Evolutionary conservation across 129 eudicot genomes (phyloP).

Genomic region (Calendula officinalis): DNA sequence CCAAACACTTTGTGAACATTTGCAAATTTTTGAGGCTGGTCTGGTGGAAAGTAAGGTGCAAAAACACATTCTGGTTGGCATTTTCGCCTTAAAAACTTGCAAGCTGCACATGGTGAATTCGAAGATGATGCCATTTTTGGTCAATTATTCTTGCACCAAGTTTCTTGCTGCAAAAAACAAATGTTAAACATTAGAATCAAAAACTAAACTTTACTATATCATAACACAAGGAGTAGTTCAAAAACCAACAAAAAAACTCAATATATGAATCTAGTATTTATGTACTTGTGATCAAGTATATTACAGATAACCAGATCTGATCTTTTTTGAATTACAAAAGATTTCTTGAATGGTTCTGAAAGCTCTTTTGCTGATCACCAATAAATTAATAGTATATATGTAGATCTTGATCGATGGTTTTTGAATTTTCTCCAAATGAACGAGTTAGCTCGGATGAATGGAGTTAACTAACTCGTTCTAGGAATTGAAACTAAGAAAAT

Average conservation of each 20-base stretch:
- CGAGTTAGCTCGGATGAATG: background rate
- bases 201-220: too few species aligned
- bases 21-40: conserved; percentile 89
- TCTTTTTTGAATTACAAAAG: background rate
- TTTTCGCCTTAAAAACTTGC: conserved; percentile 80
- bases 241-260: background rate
- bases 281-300: conserved; percentile 16
- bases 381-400: conserved; percentile 6
- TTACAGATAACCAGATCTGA: conserved; percentile 18
- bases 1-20: conserved; percentile 88
- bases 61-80: conserved; percentile 94
- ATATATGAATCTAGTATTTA: conserved; percentile 6
- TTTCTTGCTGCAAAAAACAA: conserved; percentile 16
- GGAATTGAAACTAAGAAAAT: background rate
- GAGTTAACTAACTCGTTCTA: conserved; percentile 13
- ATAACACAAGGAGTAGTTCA: background rate
- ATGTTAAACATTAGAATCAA: too few species aligned
- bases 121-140: conserved; percentile 72
- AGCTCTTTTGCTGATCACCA: background rate
- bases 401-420: conserved; percentile 23
- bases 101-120: conserved; percentile 87
- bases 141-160: conserved; percentile 8
- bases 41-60: conserved; percentile 92
- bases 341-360: too few species aligned
- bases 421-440: background rate